Base-by-base conservation (phyloP, 768 basidiomycete genomes). In the Roridomyces roridus region DNA sequence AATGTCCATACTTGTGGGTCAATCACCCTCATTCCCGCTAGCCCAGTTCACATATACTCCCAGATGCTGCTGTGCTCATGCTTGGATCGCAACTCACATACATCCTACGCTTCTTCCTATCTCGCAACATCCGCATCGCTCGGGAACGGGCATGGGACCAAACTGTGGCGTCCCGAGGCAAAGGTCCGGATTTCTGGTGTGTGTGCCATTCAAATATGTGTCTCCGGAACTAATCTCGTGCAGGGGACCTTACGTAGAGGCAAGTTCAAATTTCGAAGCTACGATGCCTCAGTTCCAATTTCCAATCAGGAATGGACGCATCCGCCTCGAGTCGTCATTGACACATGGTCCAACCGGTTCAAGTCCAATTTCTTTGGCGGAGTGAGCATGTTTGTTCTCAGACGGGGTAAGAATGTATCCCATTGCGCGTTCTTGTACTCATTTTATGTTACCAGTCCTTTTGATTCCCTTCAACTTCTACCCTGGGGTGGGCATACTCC, bases 41-140 rank as follows among this genome's bases (percentile, higher is more conserved):
- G 41, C 29, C 20, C 5, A 50, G 17, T 12, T 20, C 10, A 10
- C 17, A 56, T 35, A 10, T 62, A 34, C 7, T n/a, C n/a, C 31
- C 31, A 93, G 92, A 93, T 69, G 90, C 91, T 12, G 83, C 91
- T 0, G 68, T 91, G 14, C 76, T 94, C 48, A 80, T 94, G 51
- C 67, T 95, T 5, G 86, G 89, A 9, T 77, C 84, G 0, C 93
- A 96, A 74, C 67, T 91, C 31, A 90, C 91, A 0, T 72, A 73
- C 18, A 88, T 98, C 52, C 79, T 96, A 46, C 80, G 78, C 3
- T 96, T 90, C 77, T 96, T 96, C 74, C 82, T 98, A 46, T 80
- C 86, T 25, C 85, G 85, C 42, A 96, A 96, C 71, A 86, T 96
- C 43, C 83, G 85, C 24, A 82, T 94, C 40, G 92, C 94, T 0